phyloP scores from a whole-genome alignment of 148 eudicot genomes.

The Persicaria maculosa region DNA sequence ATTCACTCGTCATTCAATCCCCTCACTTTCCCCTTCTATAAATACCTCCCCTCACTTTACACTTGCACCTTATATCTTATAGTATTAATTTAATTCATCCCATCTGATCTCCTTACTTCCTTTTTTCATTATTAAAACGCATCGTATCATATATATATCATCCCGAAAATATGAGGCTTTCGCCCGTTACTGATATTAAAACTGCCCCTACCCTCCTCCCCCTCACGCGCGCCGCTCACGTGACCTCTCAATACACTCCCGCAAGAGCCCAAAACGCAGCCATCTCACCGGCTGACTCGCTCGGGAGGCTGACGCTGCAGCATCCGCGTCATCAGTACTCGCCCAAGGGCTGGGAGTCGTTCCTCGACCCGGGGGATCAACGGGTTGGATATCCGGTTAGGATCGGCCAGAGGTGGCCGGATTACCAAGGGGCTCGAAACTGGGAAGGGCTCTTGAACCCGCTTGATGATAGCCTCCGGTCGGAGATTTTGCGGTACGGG shows the following conservation, averaged over 20 bases:
- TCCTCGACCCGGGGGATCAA: background rate
- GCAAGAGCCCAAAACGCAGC: background rate
- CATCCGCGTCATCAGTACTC: background rate
- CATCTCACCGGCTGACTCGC: background rate
- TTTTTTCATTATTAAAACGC: too few species aligned
- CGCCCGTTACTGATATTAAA: too few species aligned
- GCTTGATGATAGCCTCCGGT: constrained; percentile 46
- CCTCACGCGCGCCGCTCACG: background rate
- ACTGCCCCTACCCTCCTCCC: background rate
- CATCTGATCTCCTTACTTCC: too few species aligned
- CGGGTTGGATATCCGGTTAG: background rate
- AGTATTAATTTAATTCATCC: too few species aligned
- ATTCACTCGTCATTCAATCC: too few species aligned
- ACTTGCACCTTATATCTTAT: too few species aligned
- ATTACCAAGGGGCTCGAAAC: constrained; percentile 55
- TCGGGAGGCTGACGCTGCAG: background rate
- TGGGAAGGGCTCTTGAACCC: constrained; percentile 92
- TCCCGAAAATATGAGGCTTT: too few species aligned
- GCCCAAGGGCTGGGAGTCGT: background rate
- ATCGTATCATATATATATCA: too few species aligned
- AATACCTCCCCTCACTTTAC: too few species aligned
- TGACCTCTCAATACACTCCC: too few species aligned
- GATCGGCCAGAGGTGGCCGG: constrained; percentile 49
- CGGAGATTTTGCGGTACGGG: constrained; percentile 74
- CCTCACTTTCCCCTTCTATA: too few species aligned